Conservation (phyloP, 2,329 filamentous ascomycete species). For the Cladophialophora exuberans region DNA sequence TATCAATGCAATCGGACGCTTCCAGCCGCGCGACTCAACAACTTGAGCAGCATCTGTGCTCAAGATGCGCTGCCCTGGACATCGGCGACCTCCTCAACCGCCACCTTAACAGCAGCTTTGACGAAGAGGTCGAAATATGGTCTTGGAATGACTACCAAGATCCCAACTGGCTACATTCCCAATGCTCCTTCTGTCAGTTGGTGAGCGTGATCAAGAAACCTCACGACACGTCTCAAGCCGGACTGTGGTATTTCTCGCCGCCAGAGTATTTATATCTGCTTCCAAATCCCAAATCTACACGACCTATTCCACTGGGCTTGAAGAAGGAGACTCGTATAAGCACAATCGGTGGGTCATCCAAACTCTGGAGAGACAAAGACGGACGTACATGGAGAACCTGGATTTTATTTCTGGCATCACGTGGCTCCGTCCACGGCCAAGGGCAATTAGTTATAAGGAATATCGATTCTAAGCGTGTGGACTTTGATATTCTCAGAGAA, state of each 20-base stretch:
- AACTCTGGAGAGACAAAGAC: slow-evolving; percentile 1
- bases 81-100: neutral
- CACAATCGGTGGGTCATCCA: neutral
- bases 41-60: neutral
- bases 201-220: slow-evolving; percentile 4
- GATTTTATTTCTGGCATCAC: slow-evolving; percentile 5
- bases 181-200: slow-evolving; percentile 2
- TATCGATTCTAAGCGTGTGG: neutral
- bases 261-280: slow-evolving; percentile 2
- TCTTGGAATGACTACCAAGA: slow-evolving; percentile 9
- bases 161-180: neutral
- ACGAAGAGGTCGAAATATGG: slow-evolving; percentile 2
- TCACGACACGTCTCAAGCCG: slow-evolving; percentile 3
- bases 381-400: slow-evolving; percentile 3
- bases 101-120: neutral
- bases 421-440: slow-evolving; percentile 1
- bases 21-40: too few species aligned
- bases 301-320: slow-evolving; percentile 1
- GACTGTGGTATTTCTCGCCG: neutral
- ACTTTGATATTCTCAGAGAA: neutral
- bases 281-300: too few species aligned
- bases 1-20: too few species aligned
- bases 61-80: slow-evolving; percentile 1
- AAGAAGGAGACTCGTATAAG: slow-evolving; percentile 1
- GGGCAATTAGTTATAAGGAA: neutral